Evolutionary conservation across 2,329 filamentous ascomycete genomes (phyloP).

Genomic region (Stachybotrys chlorohalonatus): DNA sequence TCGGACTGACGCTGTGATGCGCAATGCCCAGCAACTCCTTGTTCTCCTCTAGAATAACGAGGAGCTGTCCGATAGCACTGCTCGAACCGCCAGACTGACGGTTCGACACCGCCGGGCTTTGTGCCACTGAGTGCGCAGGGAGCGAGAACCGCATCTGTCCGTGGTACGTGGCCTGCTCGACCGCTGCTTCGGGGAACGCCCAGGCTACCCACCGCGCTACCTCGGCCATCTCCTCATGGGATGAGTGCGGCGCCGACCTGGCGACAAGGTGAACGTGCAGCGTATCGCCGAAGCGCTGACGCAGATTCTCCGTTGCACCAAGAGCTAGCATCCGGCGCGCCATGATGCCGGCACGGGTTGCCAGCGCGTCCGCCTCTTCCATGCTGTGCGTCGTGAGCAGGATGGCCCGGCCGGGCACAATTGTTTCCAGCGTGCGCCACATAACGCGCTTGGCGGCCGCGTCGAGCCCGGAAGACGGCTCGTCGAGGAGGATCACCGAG

Average conservation of each 20-base stretch:
- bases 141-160: conserved; percentile 83
- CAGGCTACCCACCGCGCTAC: conserved; percentile 57
- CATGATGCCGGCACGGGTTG: conserved; percentile 76
- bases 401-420: conserved; percentile 69
- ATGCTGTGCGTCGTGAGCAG: conserved; percentile 89
- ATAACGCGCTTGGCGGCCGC: conserved; percentile 85
- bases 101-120: conserved; percentile 13
- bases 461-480: conserved; percentile 82
- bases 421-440: conserved; percentile 74
- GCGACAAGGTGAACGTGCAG: conserved; percentile 78
- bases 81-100: conserved; percentile 15
- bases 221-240: conserved; percentile 54
- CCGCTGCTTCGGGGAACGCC: conserved; percentile 53
- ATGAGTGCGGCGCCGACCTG: conserved; percentile 63
- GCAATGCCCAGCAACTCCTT: conserved; percentile 63
- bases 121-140: conserved; percentile 35
- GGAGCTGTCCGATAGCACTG: conserved; percentile 57
- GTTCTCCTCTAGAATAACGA: conserved; percentile 63
- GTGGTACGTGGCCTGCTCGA: conserved; percentile 71
- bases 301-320: conserved; percentile 64
- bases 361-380: conserved; percentile 90
- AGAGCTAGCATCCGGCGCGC: conserved; percentile 78
- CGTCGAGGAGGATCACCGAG: conserved; percentile 76
- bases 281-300: conserved; percentile 66
- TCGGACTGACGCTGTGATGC: conserved; percentile 80